Evolutionary conservation across 495 filamentous ascomycete species (phyloP), one percentile per base, ranked within the genome.

Genomic region (Extremus antarcticus): DNA sequence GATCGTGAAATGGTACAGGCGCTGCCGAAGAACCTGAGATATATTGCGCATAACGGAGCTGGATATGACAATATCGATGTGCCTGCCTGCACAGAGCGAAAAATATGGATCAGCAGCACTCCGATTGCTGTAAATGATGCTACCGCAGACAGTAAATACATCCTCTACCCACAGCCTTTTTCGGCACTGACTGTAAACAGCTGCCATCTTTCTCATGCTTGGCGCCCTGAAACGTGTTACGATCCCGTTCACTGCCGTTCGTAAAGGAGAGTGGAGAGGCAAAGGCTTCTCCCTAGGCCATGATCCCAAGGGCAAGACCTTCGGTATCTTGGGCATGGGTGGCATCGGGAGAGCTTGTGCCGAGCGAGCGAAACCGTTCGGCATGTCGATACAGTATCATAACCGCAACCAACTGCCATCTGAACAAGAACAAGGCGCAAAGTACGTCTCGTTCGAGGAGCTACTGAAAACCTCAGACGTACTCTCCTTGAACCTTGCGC

Each of bases 311-410:
- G 54, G 64, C 45, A 68, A 68, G 55, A 51, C 56, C 2, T 58
- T 71, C 38, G 69, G 69, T 21, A 87, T 94, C 54, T 64, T 95
- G 38, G 89, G 89, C 8, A 90, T 94, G 86, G 89, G 89, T 9
- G 88, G 88, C 0, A 95, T 95, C 50, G 89, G 89, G 0, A 73
- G 78, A 29, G 66, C 65, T 23, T 56, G 70, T 11, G 67, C 67
- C 20, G 35, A 24, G 13, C 58, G 67, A 29, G 68, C 66, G 9
- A 66, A 59, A 52, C 58, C 65, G 2, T 70, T 71, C 43, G 69
- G 69, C 13, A 71, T 71, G 69, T 57, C 58, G 40, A 62, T 71
- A 41, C 66, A 69, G 43, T 71, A 71, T 60, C 66, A 71, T 55
- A 70, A 71, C 55, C 63, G 68, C 1, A 43, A 50, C 10, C 59